phyloP scores from a whole-genome alignment of 108 stramenopile species.

The Asterionellopsis glacialis region DNA sequence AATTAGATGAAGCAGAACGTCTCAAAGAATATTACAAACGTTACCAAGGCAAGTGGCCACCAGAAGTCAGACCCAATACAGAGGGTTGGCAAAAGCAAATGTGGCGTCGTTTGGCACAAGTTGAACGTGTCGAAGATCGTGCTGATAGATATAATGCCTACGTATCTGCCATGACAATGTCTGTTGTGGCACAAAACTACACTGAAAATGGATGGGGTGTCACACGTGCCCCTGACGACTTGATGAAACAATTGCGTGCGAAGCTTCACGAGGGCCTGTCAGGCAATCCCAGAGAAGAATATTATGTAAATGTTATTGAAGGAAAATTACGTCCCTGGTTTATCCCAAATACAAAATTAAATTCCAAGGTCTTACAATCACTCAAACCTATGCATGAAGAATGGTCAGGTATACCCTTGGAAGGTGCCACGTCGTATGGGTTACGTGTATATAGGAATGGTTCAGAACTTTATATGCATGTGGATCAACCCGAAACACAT shows the following conservation, averaged over 20 bases:
- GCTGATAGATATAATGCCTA: conserved; percentile 55
- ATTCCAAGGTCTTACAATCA: conserved; percentile 16
- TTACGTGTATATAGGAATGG: conserved; percentile 49
- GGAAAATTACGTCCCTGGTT: conserved; percentile 26
- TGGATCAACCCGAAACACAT: conserved; percentile 53
- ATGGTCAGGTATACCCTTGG: conserved; percentile 32
- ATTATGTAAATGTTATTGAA: conserved; percentile 28
- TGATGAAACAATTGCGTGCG: conserved; percentile 20
- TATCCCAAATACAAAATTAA: conserved; percentile 14
- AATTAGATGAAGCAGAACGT: conserved; percentile 34
- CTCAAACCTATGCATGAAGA: conserved; percentile 47
- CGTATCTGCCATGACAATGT: conserved; percentile 39
- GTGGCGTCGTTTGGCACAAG: conserved; percentile 48
- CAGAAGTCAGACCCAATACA: conserved; percentile 34
- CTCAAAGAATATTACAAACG: conserved; percentile 40
- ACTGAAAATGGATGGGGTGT: conserved; percentile 31
- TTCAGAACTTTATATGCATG: conserved; percentile 54
- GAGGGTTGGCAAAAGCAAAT: conserved; percentile 61
- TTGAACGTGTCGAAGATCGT: conserved; percentile 42
- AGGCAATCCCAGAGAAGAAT: conserved; percentile 16
- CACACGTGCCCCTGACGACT: conserved; percentile 30
- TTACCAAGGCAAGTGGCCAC: conserved; percentile 62
- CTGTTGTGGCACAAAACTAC: conserved; percentile 1
- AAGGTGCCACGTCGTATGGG: conserved; percentile 38
- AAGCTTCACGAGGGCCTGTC: conserved; percentile 13